Conservation (phyloP, 1,284 basidiomycete genomes). For the Wallemia mellicola region DNA sequence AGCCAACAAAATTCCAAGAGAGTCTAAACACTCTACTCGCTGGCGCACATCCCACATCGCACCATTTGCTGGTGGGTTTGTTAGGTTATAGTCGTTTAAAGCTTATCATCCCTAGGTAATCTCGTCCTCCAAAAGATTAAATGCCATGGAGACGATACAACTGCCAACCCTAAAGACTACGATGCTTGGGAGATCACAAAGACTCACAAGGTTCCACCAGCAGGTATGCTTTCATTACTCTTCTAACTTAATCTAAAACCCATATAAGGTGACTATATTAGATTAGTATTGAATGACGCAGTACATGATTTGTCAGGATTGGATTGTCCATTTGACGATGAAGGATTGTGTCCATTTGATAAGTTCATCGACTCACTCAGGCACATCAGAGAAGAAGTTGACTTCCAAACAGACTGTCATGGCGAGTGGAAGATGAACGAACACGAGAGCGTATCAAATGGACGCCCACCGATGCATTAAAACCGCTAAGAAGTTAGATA, state of each 20-base stretch:
- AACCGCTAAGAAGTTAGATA: too few species aligned
- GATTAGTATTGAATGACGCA: not conserved
- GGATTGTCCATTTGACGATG: not conserved
- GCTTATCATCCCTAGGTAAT: constrained; percentile 1
- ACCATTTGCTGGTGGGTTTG: constrained; percentile 2
- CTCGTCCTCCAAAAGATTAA: constrained; percentile 4
- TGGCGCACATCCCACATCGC: constrained; percentile 5
- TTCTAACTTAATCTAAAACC: not conserved
- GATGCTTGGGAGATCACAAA: not conserved
- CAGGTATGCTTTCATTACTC: too few species aligned
- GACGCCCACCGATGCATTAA: not conserved
- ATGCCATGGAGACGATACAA: not conserved
- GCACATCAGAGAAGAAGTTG: not conserved
- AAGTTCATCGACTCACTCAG: not conserved
- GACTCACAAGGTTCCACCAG: not conserved
- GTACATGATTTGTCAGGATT: not conserved
- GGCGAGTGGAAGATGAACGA: not conserved
- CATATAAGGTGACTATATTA: not conserved
- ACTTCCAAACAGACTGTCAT: not conserved
- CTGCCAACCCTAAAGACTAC: not conserved
- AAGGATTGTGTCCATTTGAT: not conserved
- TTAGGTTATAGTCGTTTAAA: not conserved
- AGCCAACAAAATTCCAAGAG: constrained; percentile 1
- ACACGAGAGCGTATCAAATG: not conserved
- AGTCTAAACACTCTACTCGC: constrained; percentile 1